A percentile compares a stretch with the other conserved stretches of the same genome.
These are phyloP conservation scores for Antrodiella citrinella DNA, from an alignment of 768 basidiomycete species.

Conservation along the genomic window DNA sequence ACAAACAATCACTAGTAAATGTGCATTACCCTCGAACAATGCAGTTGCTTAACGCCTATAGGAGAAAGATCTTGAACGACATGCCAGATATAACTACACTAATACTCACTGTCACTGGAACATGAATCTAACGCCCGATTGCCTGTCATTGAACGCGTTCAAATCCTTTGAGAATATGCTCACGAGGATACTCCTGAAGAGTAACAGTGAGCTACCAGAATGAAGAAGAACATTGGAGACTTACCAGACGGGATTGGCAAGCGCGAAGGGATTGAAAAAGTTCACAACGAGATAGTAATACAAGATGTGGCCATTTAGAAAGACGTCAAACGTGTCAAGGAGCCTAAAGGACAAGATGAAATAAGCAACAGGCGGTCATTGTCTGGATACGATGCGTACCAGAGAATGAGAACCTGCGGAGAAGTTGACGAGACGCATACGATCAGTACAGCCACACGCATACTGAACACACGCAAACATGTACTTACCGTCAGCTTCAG, in stretches of 20 bases:
- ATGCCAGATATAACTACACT: neutral
- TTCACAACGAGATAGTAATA: constrained; percentile 53
- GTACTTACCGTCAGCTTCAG: constrained; percentile 6
- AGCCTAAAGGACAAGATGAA: constrained; percentile 24
- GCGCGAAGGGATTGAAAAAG: constrained; percentile 38
- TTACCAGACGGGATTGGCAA: constrained; percentile 41
- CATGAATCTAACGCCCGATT: neutral
- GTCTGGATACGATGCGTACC: neutral
- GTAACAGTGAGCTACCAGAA: too few relatives aligned
- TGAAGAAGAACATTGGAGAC: constrained; percentile 11
- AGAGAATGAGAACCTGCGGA: constrained; percentile 3
- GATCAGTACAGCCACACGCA: neutral
- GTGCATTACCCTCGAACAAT: constrained; percentile 11
- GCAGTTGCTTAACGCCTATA: neutral
- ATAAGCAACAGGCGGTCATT: neutral
- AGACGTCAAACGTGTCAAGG: constrained; percentile 50
- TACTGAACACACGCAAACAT: neutral
- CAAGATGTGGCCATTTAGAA: constrained; percentile 43
- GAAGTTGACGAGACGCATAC: neutral
- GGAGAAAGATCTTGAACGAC: neutral
- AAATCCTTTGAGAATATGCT: constrained; percentile 4
- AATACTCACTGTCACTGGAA: neutral
- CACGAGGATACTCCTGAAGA: constrained; percentile 44
- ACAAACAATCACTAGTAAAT: too few relatives aligned
- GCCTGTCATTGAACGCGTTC: too few relatives aligned